Evolutionary conservation across 2,329 filamentous ascomycete genomes (phyloP), one percentile per base, ranked within the genome.

Genomic region (Cladophialophora psammophila): DNA sequence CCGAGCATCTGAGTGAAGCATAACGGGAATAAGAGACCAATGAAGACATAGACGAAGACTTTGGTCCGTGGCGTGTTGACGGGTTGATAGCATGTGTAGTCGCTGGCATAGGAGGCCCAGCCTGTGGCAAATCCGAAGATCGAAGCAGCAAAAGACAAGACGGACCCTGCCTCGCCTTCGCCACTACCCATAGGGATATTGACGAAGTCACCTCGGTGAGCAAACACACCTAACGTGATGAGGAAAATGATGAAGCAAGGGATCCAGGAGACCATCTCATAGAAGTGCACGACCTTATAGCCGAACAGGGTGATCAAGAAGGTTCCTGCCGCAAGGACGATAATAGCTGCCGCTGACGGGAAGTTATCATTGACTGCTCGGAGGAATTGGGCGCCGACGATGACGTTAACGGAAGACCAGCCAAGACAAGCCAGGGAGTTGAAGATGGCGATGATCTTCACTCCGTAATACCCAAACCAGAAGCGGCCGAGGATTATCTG

Each of bases 401-500:
- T 93, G 63, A 87, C 86, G 75, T 95, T 94, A 71, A 93, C 88
- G 0, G 89, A 84, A 4, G 89, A 89, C 88, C 92, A 94, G 58
- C 91, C 91, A 5, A 93, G 77, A 42, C 64, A 69, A 15, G 69
- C 64, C n/a, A 71, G 63, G 31, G 50, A 60, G 38, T 69, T 69
- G 58, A 71, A 74, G 88, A 92, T 10, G 8, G 69, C 64, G 20
- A 70, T 86, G 71, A 91, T 77, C 77, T 90, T 91, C 36, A 88
- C 87, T n/a, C 84, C 85, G 71, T 86, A 88, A 78, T 87, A 91
- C 8, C 91, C 91, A 76, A 93, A 93, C 79, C 85, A 93, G 79
- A 90, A 93, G 40, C 91, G 84, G 10, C 89, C 88, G n/a, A 94
- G 82, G 1, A 93, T 90, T 88, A 94, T 93, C 75, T 93, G 91